Percentiles rank a stretch among this genome's conserved stretches.
These are phyloP conservation scores for Pleurotus eryngii DNA, from an alignment of 768 basidiomycete species.

Conservation along the genomic window DNA sequence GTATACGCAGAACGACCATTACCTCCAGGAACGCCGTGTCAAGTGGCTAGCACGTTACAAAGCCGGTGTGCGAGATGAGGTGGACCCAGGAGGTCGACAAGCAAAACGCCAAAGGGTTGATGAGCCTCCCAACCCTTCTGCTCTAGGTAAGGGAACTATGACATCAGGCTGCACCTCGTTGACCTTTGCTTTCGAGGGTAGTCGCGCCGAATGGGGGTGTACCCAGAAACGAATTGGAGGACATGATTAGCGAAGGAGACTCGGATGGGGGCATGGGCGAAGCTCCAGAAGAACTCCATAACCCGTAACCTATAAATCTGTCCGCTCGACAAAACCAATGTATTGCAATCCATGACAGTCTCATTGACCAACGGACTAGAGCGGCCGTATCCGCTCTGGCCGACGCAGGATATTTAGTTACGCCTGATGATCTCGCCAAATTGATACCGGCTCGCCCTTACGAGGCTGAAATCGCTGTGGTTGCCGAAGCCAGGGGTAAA, in stretches of 20 bases:
- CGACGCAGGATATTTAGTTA: slow-evolving; percentile 24
- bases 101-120: neutral
- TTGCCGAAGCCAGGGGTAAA: slow-evolving; percentile 45
- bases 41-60: slow-evolving; percentile 36
- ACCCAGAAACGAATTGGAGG: too few relatives aligned
- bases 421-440: slow-evolving; percentile 27
- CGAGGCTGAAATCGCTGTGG: slow-evolving; percentile 38
- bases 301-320: too few relatives aligned
- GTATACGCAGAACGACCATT: slow-evolving; percentile 42
- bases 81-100: neutral
- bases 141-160: too few relatives aligned
- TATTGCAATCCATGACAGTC: too few relatives aligned
- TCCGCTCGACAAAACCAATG: too few relatives aligned
- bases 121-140: neutral
- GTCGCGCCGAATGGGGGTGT: too few relatives aligned
- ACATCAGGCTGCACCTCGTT: too few relatives aligned
- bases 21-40: slow-evolving; percentile 27
- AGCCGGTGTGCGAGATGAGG: slow-evolving; percentile 8
- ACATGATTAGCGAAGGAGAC: too few relatives aligned
- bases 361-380: too few relatives aligned
- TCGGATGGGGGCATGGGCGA: too few relatives aligned
- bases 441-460: slow-evolving; percentile 31
- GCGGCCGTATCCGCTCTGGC: slow-evolving; percentile 7
- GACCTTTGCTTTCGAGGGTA: too few relatives aligned
- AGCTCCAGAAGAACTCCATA: too few relatives aligned